A percentile compares a stretch with the other conserved stretches of the same genome.
Conservation (phyloP, 2,329 filamentous ascomycete genomes). For the Fusarium sp. region DNA sequence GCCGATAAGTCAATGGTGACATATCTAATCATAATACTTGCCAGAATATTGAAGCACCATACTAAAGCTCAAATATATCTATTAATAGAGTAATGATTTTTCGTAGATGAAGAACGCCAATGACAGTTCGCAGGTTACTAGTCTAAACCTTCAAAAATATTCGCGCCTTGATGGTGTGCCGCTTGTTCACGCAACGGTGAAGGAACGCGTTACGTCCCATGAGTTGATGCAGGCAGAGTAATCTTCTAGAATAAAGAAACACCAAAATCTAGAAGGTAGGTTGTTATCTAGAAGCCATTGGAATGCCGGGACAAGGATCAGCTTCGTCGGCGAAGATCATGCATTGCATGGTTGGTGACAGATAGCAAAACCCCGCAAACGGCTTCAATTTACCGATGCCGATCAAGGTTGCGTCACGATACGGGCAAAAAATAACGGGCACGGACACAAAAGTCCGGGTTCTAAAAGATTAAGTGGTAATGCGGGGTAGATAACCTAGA, state of each 20-base stretch:
- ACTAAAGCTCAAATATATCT: too few species aligned
- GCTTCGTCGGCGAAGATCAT: neutral
- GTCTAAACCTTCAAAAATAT: too few species aligned
- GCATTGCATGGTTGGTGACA: slow-evolving; percentile 2
- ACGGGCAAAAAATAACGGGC: slow-evolving; percentile 16
- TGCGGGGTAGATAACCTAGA: slow-evolving; percentile 37
- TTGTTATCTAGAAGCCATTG: neutral
- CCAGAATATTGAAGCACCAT: too few species aligned
- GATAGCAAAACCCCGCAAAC: slow-evolving; percentile 23
- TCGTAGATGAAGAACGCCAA: too few species aligned
- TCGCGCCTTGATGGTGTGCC: too few species aligned
- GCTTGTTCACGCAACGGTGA: too few species aligned
- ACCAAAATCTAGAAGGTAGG: neutral
- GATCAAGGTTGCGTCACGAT: slow-evolving; percentile 36
- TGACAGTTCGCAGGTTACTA: too few species aligned
- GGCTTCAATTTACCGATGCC: slow-evolving; percentile 28
- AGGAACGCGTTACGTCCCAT: too few species aligned
- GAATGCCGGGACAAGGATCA: neutral
- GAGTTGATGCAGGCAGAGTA: neutral
- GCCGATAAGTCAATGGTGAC: too few species aligned
- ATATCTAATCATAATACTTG: too few species aligned
- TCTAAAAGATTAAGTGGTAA: neutral
- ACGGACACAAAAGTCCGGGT: slow-evolving; percentile 34
- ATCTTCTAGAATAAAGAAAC: neutral
- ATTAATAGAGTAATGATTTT: too few species aligned